Conservation (phyloP, 768 basidiomycete genomes). For the Rhodotorula graminis region DNA sequence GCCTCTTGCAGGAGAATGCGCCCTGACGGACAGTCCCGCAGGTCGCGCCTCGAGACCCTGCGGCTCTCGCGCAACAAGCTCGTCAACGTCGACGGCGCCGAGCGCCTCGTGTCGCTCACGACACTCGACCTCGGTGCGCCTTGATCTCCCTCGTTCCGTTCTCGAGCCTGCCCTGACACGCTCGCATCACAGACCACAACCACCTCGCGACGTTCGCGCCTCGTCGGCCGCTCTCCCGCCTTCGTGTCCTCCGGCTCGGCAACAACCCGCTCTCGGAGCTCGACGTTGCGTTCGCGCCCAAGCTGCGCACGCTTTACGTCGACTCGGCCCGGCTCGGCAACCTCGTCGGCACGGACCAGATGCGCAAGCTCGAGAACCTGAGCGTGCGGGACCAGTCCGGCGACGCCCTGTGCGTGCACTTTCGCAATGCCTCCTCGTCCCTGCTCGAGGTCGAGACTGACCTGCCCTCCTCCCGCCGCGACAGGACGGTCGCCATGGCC, state of each 20-base stretch:
- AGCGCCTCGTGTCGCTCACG: conserved; percentile 53
- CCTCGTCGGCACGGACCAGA: conserved; percentile 50
- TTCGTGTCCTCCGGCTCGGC: conserved; percentile 80
- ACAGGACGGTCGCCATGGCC: conserved; percentile 43
- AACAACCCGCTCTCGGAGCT: conserved; percentile 69
- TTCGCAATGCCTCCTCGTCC: not conserved
- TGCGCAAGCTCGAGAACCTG: conserved; percentile 76
- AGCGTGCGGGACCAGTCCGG: conserved; percentile 84
- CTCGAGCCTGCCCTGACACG: not conserved
- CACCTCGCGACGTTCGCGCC: conserved; percentile 55
- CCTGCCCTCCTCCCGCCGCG: no score
- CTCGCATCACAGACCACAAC: conserved; percentile 62
- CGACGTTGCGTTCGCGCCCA: conserved; percentile 59
- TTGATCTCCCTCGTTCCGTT: not conserved
- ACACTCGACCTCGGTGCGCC: conserved; percentile 78
- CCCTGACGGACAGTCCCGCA: conserved; percentile 7
- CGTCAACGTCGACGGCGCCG: conserved; percentile 57
- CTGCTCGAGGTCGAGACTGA: no score
- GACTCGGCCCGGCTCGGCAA: conserved; percentile 64
- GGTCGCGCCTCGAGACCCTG: conserved; percentile 64
- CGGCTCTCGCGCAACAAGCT: conserved; percentile 75
- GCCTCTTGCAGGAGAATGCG: no score
- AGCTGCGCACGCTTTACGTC: conserved; percentile 82
- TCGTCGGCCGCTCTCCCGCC: conserved; percentile 54
- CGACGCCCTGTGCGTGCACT: conserved; percentile 60